Base-by-base conservation (phyloP, 306 rosid genomes). In the Abrus pulchellus region DNA sequence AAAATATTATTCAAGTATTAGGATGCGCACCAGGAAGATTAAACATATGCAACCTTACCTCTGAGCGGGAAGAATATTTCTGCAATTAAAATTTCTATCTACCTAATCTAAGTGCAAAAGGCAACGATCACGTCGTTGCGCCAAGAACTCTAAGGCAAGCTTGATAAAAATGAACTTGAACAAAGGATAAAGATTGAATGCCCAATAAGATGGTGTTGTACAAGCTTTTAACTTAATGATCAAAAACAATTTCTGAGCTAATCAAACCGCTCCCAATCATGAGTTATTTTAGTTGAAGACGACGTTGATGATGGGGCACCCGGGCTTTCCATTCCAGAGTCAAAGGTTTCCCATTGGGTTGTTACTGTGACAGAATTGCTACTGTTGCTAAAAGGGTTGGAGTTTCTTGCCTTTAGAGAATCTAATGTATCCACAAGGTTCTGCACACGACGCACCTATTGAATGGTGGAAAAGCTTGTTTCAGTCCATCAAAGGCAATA, bases 231-330 rank as follows among this genome's bases (percentile, higher is more conserved):
- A 63, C 53, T 29, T 67, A 27, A 45, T 72, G 38, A 14, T 74
- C 30, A 41, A 69, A 43, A 74, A 7, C 13, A 44, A 69, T 47
- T 53, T 50, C 28, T 60, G 34, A 77, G 57, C 81, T 88, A 89
- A 8, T 93, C 91, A 38, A 93, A 89, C 74, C 71, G 86, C 79
- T 89, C 91, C 96, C 94, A 91, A 62, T 91, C 90, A 70, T 84
- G 82, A 12, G 89, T 84, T 84, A 80, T 77, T 74, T 84, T 83
- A 45, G 89, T 64, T 53, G 94, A 87, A 65, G 94, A 84, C 41
- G 90, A 74, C 14, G 56, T 36, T 41, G 89, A 28, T 6, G 95
- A 72, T 54, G 92, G 88, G 68, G 97, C 83, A 67, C 45, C 86
- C 53, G 78, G 52, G 80, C 86, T 86, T 82, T 86, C 87, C 40